Evolutionary conservation across 2,329 filamentous ascomycete species (phyloP).

Genomic region (Arthrobotrys sphaeroides): DNA sequence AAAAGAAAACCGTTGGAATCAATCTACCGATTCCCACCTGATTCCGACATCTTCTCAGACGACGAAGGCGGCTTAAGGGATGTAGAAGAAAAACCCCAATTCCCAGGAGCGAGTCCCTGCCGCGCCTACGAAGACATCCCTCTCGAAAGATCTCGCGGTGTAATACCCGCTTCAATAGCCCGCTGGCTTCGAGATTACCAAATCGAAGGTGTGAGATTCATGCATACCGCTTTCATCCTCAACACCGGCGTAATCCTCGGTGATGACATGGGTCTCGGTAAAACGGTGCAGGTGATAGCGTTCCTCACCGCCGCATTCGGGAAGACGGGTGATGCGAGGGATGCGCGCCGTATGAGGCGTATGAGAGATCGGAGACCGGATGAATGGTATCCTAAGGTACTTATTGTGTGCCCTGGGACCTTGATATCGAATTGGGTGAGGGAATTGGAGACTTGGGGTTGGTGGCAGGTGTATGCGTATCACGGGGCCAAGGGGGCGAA

Average conservation of each 20-base stretch:
- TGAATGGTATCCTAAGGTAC: slow-evolving; percentile 81
- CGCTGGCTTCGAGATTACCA: slow-evolving; percentile 95
- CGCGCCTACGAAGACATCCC: slow-evolving; percentile 78
- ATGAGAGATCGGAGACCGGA: slow-evolving; percentile 69
- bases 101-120: slow-evolving; percentile 78
- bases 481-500: slow-evolving; percentile 74
- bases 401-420: slow-evolving; percentile 89
- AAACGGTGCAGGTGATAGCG: slow-evolving; percentile 94
- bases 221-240: slow-evolving; percentile 88
- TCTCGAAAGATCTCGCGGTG: slow-evolving; percentile 77
- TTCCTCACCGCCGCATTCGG: slow-evolving; percentile 92
- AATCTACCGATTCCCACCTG: slow-evolving; percentile 57
- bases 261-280: slow-evolving; percentile 97
- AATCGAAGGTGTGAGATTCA: slow-evolving; percentile 81
- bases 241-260: slow-evolving; percentile 90
- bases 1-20: slow-evolving; percentile 50
- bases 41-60: slow-evolving; percentile 62
- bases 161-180: slow-evolving; percentile 87
- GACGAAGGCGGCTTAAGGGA: slow-evolving; percentile 64
- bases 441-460: slow-evolving; percentile 89
- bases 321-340: slow-evolving; percentile 88
- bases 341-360: slow-evolving; percentile 86
- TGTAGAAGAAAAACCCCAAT: slow-evolving; percentile 67
- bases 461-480: slow-evolving; percentile 87
- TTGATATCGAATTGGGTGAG: slow-evolving; percentile 91